These are phyloP conservation scores for Xylogone sp. DNA, from an alignment of 2,329 filamentous ascomycete species.

Conservation along the genomic window DNA sequence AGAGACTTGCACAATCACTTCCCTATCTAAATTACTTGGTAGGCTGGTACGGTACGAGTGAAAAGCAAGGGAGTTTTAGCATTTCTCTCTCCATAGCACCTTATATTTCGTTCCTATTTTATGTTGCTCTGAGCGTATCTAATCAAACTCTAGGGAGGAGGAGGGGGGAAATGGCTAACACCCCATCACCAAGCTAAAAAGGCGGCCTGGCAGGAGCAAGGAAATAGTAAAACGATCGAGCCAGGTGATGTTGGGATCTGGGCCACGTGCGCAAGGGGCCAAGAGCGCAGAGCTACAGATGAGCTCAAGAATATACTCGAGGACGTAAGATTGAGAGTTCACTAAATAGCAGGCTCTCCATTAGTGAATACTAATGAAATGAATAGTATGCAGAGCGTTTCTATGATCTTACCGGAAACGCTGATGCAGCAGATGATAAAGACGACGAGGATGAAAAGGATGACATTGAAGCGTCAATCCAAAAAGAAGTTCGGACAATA, in stretches of 20 bases:
- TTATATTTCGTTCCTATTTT: no score
- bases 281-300: conserved; percentile 64
- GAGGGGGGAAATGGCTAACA: conserved; percentile 57
- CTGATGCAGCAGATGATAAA: conserved; percentile 28
- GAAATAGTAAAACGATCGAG: conserved; percentile 46
- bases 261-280: conserved; percentile 71
- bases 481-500: conserved; percentile 66
- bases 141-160: conserved; percentile 34
- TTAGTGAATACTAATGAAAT: background rate
- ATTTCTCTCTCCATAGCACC: no score
- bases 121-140: background rate
- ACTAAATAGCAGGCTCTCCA: background rate
- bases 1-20: no score
- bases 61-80: no score
- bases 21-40: no score
- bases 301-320: conserved; percentile 66
- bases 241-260: conserved; percentile 72
- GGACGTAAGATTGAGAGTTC: conserved; percentile 44
- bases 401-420: conserved; percentile 41
- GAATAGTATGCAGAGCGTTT: conserved; percentile 62
- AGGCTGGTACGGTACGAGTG: no score
- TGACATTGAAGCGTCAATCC: conserved; percentile 73
- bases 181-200: conserved; percentile 52
- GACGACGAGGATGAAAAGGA: conserved; percentile 41
- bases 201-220: conserved; percentile 37